Base-by-base conservation (phyloP, 2,329 filamentous ascomycete species). In the Neofusicoccum cordaticola region DNA sequence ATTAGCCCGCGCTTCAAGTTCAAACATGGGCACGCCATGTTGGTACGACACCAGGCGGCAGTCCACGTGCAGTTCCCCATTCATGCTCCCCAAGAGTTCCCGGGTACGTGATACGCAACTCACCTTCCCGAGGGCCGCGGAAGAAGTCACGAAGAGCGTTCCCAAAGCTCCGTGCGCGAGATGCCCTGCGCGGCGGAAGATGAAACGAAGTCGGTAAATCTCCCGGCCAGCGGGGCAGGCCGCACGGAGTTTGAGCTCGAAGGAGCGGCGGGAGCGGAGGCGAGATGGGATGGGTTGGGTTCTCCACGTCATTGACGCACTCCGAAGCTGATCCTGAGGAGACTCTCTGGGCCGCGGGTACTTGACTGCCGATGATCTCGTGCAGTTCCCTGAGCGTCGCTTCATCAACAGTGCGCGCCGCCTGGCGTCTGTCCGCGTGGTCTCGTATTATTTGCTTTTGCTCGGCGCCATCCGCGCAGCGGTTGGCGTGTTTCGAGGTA, bases 221-320 rank as follows among this genome's bases (percentile, higher is more conserved):
- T 31, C 57, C 65, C 41, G 65, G 63, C 65, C 63, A 66, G 41
- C 65, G 57, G 31, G 65, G 42, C 56, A 56, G 27, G 19, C 63
- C 65, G 39, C 31, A 39, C 9, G 65, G 65, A 19, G 65, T 67
- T 27, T 37, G 41, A 15, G 50, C 48, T 15, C 65, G 63, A 31
- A 57, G 3, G 44, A 17, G 31, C 27, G 65, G 63, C 34, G 65
- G 34, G 19, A 66, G 50, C 19, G 19, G 34, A 31, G 65, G 65
- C 42, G 58, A 58, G 27, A 64, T 39, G 47, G 63, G 58, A 19
- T 47, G 41, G 19, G 47, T 27, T 15, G 44, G 45, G 27, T 60
- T 39, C 5, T 12, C n/a, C 4, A 37, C 65, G 52, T 41, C 51
- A 57, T 64, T 31, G 37, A 50, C 42, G 35, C 45, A 50, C 13